Evolutionary conservation across 2,329 filamentous ascomycete genomes (phyloP).

Genomic region (Ciborinia camelliae): DNA sequence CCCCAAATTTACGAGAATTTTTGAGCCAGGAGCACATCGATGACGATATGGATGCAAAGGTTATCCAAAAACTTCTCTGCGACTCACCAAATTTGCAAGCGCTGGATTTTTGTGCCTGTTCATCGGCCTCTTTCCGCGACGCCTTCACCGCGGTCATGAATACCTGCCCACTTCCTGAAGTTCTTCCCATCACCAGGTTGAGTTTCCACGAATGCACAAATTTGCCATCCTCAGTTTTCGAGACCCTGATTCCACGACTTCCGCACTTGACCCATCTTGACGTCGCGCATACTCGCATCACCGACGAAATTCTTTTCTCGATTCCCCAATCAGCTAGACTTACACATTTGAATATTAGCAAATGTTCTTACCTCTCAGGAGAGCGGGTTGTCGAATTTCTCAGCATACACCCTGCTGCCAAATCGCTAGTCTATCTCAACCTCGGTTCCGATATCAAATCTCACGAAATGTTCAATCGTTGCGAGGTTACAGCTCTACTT

Average conservation of each 20-base stretch:
- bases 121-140: constrained; percentile 62
- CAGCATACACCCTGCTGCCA: constrained; percentile 65
- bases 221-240: constrained; percentile 64
- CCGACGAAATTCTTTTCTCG: constrained; percentile 63
- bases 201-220: constrained; percentile 77
- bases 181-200: constrained; percentile 61
- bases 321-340: constrained; percentile 70
- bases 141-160: constrained; percentile 54
- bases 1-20: constrained; percentile 73
- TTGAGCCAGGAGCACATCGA: constrained; percentile 78
- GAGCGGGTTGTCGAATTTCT: constrained; percentile 67
- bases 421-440: constrained; percentile 67
- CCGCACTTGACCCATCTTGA: constrained; percentile 71
- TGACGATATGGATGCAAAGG: constrained; percentile 65
- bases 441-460: constrained; percentile 69
- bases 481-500: constrained; percentile 63
- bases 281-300: constrained; percentile 74
- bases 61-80: constrained; percentile 68
- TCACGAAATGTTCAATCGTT: constrained; percentile 65
- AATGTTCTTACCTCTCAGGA: constrained; percentile 68
- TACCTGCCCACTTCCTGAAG: constrained; percentile 31
- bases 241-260: constrained; percentile 68
- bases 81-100: constrained; percentile 62
- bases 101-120: constrained; percentile 75
- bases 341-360: constrained; percentile 74